Conservation (phyloP, 305 asterid species). For the Fraxinus dipetala region DNA sequence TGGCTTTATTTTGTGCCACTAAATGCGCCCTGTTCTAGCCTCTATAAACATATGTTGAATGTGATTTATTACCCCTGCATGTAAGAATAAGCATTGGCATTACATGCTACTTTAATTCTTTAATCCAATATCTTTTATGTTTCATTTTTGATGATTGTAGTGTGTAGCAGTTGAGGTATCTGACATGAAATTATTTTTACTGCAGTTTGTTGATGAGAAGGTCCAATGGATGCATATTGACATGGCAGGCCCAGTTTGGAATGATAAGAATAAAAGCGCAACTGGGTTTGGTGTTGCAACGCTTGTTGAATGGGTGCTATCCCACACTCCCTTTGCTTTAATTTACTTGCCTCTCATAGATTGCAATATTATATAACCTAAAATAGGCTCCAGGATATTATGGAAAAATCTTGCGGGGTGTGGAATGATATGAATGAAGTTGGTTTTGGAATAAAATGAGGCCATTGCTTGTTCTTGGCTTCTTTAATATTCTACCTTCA, state of each 20-base stretch:
- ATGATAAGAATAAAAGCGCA: constrained; percentile 65
- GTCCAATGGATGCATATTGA: constrained; percentile 97
- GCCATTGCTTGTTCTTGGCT: neutral
- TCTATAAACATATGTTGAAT: neutral
- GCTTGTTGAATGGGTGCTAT: constrained; percentile 81
- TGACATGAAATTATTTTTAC: neutral
- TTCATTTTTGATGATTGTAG: neutral
- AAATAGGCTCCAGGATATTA: neutral
- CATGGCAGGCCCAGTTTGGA: constrained; percentile 95
- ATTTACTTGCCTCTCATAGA: neutral
- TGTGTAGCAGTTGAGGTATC: neutral
- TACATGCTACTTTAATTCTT: neutral
- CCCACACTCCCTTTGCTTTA: constrained; percentile 27
- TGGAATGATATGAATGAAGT: neutral
- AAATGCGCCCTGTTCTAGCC: neutral
- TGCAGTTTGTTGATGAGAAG: constrained; percentile 92
- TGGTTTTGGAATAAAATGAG: neutral
- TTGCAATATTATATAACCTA: no score
- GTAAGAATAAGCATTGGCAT: neutral
- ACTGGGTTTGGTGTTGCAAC: constrained; percentile 87
- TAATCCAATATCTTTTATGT: neutral
- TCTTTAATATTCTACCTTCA: neutral
- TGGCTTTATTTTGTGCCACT: neutral
- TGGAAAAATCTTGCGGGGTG: neutral
- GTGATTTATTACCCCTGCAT: neutral